These are phyloP conservation scores for Scedosporium boydii DNA, from an alignment of 2,329 filamentous ascomycete genomes.

Conservation along the genomic window DNA sequence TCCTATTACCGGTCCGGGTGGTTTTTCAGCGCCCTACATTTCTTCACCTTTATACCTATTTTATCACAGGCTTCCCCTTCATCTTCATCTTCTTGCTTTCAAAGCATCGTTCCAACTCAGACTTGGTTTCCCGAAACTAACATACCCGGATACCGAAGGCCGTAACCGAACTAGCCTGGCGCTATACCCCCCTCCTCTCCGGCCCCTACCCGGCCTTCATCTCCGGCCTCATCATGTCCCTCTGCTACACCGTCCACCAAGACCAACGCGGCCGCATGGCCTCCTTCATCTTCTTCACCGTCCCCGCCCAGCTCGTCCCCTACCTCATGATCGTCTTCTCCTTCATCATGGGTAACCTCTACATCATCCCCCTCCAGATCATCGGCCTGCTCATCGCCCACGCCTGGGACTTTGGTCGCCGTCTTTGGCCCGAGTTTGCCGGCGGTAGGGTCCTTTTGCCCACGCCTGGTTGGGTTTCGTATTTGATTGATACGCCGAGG, in stretches of 20 bases:
- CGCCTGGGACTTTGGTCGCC: slow-evolving; percentile 79
- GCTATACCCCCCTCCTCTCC: slow-evolving; percentile 2
- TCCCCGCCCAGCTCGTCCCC: slow-evolving; percentile 74
- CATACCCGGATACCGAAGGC: slow-evolving; percentile 1
- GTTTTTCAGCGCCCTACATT: slow-evolving; percentile 56
- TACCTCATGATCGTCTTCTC: slow-evolving; percentile 69
- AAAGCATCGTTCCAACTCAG: neutral
- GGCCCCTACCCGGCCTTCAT: slow-evolving; percentile 32
- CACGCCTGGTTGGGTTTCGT: slow-evolving; percentile 64
- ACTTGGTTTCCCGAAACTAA: neutral
- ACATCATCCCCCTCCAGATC: slow-evolving; percentile 50
- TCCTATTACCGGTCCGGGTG: slow-evolving; percentile 47
- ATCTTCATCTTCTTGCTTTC: too few species aligned
- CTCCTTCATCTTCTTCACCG: slow-evolving; percentile 72
- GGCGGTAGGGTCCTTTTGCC: slow-evolving; percentile 68
- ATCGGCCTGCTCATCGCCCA: slow-evolving; percentile 84
- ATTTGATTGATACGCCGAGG: slow-evolving; percentile 44
- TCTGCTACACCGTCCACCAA: slow-evolving; percentile 76
- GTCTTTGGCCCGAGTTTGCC: slow-evolving; percentile 82
- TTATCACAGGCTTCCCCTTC: too few species aligned
- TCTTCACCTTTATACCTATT: too few species aligned
- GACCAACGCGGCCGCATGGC: slow-evolving; percentile 71
- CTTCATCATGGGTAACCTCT: slow-evolving; percentile 50
- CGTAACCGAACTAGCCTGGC: slow-evolving; percentile 6
- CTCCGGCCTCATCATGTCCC: slow-evolving; percentile 63